Evolutionary conservation across 495 filamentous ascomycete species (phyloP).

Genomic region (Aspergillus carlsbadensis): DNA sequence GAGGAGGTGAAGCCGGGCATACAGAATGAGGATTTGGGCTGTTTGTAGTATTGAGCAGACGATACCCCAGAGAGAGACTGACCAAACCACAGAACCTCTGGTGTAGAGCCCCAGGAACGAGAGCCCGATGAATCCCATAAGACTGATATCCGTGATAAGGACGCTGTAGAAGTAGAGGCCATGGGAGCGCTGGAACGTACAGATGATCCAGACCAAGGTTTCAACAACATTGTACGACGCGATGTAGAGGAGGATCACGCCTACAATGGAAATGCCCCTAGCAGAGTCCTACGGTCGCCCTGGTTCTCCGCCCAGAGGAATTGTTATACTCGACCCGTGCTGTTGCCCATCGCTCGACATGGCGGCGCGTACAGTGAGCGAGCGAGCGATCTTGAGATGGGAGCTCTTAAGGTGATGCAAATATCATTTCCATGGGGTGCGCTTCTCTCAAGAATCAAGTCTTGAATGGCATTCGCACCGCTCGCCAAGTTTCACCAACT

Average conservation of each 20-base stretch:
- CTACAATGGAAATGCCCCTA: neutral
- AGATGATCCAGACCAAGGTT: neutral
- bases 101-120: neutral
- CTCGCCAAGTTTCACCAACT: too few species aligned
- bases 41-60: neutral
- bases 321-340: too few species aligned
- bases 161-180: neutral
- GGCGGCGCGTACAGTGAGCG: too few species aligned
- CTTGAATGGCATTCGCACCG: too few species aligned
- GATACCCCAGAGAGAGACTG: neutral
- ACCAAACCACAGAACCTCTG: neutral
- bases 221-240: neutral
- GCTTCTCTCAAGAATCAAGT: too few species aligned
- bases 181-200: neutral
- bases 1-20: slow-evolving; percentile 13
- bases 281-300: too few species aligned
- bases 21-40: neutral
- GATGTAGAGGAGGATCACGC: neutral
- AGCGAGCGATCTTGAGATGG: too few species aligned
- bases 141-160: neutral
- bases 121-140: neutral
- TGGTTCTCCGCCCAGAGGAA: too few species aligned
- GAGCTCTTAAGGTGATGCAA: too few species aligned
- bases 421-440: too few species aligned
- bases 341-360: too few species aligned